Base-by-base conservation (phyloP, 2,329 filamentous ascomycete genomes). In the Sclerotinia glacialis region DNA sequence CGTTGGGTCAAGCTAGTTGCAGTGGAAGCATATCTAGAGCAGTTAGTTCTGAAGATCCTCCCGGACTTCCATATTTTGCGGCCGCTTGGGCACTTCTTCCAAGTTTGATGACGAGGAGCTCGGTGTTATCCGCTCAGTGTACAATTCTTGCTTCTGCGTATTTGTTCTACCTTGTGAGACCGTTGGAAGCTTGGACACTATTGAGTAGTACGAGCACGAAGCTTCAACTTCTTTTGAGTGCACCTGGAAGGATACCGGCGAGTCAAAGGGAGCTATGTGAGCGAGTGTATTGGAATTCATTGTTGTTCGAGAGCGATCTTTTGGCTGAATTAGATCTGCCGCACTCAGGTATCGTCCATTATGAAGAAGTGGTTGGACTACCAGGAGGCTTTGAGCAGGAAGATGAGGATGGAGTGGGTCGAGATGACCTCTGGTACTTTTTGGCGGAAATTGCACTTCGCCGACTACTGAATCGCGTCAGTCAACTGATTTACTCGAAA, bases 351-450 rank as follows among this genome's bases (percentile, higher is more conserved):
- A 90, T 94, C 61, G 89, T 92, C 28, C 88, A 92, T 71, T 92
- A 92, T 65, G 91, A 94, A 76, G 91, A 94, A 73, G 86, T 87
- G 26, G 90, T 94, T 67, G 89, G 90, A 12, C 80, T 95, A 1
- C 91, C 91, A 1, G 88, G 89, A 5, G 89, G 89, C 0, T 95
- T 94, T 70, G 89, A 91, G 73, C 83, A 83, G 31, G 79, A 85
- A 68, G 87, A 87, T n/a, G 86, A 88, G 65, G 85, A 88, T 70
- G 80, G 82, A 9, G 85, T 87, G 9, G 90, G 89, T 16, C 85
- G 86, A 59, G 91, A 94, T 72, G 90, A 94, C 67, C 80, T 94
- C 18, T 94, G 91, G 90, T 95, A 95, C 74, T 94, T 94, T 72
- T 80, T 94, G 40, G 91, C 91, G 47, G 91, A 94, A 74, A 93